Base-by-base conservation (phyloP, 2,329 filamentous ascomycete genomes). In the Ophiocordyceps camponoti-floridani region DNA sequence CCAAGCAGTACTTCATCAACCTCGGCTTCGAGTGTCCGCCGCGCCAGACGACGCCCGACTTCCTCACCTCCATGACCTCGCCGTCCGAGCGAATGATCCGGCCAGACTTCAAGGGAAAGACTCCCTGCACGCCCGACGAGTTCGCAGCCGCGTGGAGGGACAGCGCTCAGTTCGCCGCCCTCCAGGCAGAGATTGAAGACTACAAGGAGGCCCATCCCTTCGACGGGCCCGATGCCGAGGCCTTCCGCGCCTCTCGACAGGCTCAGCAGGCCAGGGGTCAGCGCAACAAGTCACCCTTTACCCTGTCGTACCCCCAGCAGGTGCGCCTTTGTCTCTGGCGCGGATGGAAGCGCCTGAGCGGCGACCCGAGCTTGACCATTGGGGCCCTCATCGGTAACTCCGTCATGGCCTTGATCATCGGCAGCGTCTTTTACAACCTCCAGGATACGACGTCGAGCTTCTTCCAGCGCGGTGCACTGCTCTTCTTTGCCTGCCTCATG, bases 401-500 rank as follows among this genome's bases (percentile, higher is more conserved):
- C 42, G 63, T 75, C 51, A 82, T 89, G 75, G 72, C 82, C 46
- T 68, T 94, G 49, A 82, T 94, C 56, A 76, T 94, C 48, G 64
- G 81, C 44, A 82, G 79, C 50, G 79, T 94, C 51, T 94, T 91
- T 63, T 94, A 75, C 68, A 82, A 93, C 58, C 63, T 93, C 35
- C 59, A 72, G 27, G 55, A 68, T 1, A 69, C 67, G n/a, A 82
- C 84, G 0, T 56, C 61, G 16, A 85, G 79, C 54, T 93, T 94
- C 68, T 93, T 79, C 65, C 73, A 76, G 53, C 77, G 86, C 48
- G 84, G 82, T 50, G 79, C 83, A 41, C 69, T 94, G 23, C 68
- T 94, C 44, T 94, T 94, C 74, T 91, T 94, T 57, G 84, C 84
- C 52, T 79, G 87, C 55, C 68, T 94, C 48, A 79, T 91, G 67